These are phyloP conservation scores for Suaeda aralocaspica DNA, from an alignment of 148 eudicot species.

Conservation along the genomic window DNA sequence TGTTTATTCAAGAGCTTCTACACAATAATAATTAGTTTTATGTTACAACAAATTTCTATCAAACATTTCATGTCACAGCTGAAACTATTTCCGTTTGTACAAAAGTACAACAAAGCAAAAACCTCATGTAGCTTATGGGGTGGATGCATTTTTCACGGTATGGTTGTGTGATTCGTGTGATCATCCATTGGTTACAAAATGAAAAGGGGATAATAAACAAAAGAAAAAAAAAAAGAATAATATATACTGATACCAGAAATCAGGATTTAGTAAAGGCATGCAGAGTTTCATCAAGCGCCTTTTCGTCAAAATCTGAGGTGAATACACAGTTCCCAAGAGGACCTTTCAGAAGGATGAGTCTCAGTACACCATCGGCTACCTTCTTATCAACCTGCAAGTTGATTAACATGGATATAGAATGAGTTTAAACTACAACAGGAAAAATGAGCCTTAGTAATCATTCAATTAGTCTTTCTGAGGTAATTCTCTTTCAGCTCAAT, in stretches of 20 bases:
- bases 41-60: slow-evolving; percentile 12
- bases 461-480: background rate
- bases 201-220: no score
- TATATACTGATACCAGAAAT: slow-evolving; percentile 15
- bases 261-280: slow-evolving; percentile 75
- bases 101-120: background rate
- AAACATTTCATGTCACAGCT: slow-evolving; percentile 6
- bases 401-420: background rate
- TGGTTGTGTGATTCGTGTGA: background rate
- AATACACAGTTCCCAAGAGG: slow-evolving; percentile 88
- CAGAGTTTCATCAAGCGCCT: slow-evolving; percentile 84
- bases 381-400: slow-evolving; percentile 84
- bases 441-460: background rate
- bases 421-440: background rate
- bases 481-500: background rate
- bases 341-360: slow-evolving; percentile 94
- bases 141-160: background rate
- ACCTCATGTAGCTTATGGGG: background rate
- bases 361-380: slow-evolving; percentile 90
- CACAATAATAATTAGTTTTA: background rate
- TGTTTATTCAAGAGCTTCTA: slow-evolving; percentile 1
- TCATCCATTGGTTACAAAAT: background rate
- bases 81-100: background rate
- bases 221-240: slow-evolving; percentile 5
- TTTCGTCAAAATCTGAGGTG: slow-evolving; percentile 76